Evolutionary conservation across 805 yeast species (phyloP), one percentile per base, ranked within the genome.

Genomic region (Nakazawaea molendinolei): DNA sequence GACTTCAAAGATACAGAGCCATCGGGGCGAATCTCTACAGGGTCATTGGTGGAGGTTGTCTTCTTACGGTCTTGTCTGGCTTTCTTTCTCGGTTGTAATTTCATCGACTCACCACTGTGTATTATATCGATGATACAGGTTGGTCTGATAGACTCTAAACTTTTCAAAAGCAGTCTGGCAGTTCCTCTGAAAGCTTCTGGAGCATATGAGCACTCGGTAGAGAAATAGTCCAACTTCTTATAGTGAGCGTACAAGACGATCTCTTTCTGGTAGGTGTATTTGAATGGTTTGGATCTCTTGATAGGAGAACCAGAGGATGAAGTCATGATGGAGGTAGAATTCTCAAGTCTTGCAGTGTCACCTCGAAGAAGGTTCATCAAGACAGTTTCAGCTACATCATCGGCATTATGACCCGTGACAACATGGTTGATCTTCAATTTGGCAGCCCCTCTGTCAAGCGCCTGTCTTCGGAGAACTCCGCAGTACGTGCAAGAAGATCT

Each of bases 151-250:
- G 90, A 75, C 53, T 92, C 98, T 28, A 92, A 62, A 45, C 86
- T 84, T 59, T 92, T 92, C 68, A 92, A 77, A 19, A 92, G 65
- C 40, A 87, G 86, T 52, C 99, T 72, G 0, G 98, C 96, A 0
- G 97, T 92, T 14, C 99, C 99, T 46, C 99, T 68, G 52, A 92
- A 92, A 0, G 99, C 97, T 55, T 92, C 98, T 2, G 99, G 97
- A 0, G 98, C 95, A 61, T 92, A 92, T 0, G 96, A 81, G 56
- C 99, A 92, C 52, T 92, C 99, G 0, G 99, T 92, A 8, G 95
- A 84, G 55, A 92, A 92, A 54, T 92, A 92, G 60, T 92, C 99
- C 34, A 92, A 66, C 51, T 87, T 84, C 58, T 86, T 89, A 63
- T 87, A 92, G 53, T 92, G 98, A 2, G 99, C 99, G 60, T 92